Percentiles rank a stretch among this genome's conserved stretches.
Evolutionary conservation across 2,329 filamentous ascomycete species (phyloP).

Genomic region (Cordyceps cateniannulata): DNA sequence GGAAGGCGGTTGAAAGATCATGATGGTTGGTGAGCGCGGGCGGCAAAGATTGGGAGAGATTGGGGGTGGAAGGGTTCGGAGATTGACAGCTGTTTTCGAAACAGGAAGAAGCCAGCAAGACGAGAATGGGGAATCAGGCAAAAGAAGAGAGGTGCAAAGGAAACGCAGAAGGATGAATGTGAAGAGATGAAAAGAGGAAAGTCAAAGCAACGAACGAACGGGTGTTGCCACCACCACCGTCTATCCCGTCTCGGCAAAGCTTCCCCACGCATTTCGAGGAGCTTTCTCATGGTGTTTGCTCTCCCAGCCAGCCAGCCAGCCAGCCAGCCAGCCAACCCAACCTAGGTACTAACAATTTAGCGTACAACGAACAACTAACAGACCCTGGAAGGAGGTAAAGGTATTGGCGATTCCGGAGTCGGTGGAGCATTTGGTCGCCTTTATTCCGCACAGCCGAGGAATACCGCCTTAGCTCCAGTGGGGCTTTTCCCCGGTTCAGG

Average conservation of each 20-base stretch:
- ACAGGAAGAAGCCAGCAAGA: background rate
- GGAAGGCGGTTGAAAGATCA: conserved; percentile 54
- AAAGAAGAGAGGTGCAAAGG: background rate
- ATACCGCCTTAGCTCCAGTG: background rate
- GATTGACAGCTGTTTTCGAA: background rate
- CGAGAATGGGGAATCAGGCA: background rate
- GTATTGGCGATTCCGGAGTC: background rate
- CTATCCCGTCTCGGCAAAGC: background rate
- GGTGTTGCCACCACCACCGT: background rate
- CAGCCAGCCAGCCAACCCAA: no score
- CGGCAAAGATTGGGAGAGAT: background rate
- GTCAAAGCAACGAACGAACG: background rate
- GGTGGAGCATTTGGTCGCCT: background rate
- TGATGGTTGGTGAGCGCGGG: conserved; percentile 18
- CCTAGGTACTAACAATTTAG: no score
- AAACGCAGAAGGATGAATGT: background rate
- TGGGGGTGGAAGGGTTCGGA: background rate
- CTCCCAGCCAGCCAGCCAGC: no score
- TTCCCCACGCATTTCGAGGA: background rate
- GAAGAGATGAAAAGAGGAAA: background rate
- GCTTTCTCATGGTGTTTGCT: background rate
- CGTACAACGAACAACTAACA: no score
- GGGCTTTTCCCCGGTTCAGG: background rate
- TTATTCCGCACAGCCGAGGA: background rate
- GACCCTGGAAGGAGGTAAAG: no score